Conservation (phyloP, 306 rosid species). For the Potentilla sterilis region DNA sequence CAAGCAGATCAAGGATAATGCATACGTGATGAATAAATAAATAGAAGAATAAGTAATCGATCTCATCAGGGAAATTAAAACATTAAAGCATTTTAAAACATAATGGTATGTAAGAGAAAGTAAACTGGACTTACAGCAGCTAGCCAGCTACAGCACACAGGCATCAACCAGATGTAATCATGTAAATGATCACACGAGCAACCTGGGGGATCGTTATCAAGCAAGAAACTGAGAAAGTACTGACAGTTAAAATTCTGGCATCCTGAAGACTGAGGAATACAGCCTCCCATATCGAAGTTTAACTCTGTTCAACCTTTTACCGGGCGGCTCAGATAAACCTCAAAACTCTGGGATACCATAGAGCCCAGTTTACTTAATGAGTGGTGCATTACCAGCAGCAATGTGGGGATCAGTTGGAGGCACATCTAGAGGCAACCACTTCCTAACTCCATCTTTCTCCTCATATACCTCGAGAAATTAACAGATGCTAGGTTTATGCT, state of each 20-base stretch:
- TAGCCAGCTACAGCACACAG: not conserved
- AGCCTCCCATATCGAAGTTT: not conserved
- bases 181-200: not conserved
- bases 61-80: not conserved
- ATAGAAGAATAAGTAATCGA: not conserved
- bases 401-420: not conserved
- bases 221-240: not conserved
- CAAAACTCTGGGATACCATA: not conserved
- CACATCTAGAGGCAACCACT: not conserved
- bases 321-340: not conserved
- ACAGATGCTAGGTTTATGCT: not conserved
- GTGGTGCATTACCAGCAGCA: not conserved
- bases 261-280: not conserved
- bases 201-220: not conserved
- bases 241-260: not conserved
- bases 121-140: not conserved
- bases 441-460: not conserved
- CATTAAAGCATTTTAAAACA: not conserved
- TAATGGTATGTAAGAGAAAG: not conserved
- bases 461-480: not conserved
- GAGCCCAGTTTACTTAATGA: not conserved
- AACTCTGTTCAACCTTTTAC: not conserved
- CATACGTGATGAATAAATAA: not conserved
- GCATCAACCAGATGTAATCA: not conserved
- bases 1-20: not conserved